Evolutionary conservation across 768 basidiomycete genomes (phyloP).

Genomic region (Mycena haematopus): DNA sequence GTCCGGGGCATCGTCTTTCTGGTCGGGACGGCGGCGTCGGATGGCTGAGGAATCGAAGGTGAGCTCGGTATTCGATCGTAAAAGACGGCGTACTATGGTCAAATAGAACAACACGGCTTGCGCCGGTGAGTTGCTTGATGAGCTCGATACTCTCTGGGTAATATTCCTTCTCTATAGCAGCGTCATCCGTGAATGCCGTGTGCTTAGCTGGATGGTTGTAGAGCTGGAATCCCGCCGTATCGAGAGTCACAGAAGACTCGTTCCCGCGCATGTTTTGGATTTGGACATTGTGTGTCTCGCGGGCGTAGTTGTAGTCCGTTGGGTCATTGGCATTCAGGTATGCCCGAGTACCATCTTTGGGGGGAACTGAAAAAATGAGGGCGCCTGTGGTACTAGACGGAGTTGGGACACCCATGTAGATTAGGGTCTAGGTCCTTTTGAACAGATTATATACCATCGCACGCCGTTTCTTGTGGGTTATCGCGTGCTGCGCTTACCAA

Average conservation of each 20-base stretch:
- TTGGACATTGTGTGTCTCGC: slow-evolving; percentile 37
- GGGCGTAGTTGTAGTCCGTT: slow-evolving; percentile 44
- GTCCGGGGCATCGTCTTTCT: slow-evolving; percentile 40
- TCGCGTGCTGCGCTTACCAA: background rate
- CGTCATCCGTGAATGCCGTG: slow-evolving; percentile 55
- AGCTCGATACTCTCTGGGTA: slow-evolving; percentile 66
- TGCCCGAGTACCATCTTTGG: slow-evolving; percentile 46
- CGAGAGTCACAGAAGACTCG: slow-evolving; percentile 16
- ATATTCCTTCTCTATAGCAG: slow-evolving; percentile 58
- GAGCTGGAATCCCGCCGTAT: slow-evolving; percentile 32
- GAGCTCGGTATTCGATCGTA: background rate
- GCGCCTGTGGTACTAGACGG: slow-evolving; percentile 40
- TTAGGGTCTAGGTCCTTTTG: too few species aligned
- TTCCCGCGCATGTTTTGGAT: slow-evolving; percentile 50
- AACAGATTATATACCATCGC: background rate
- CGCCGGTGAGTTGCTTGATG: slow-evolving; percentile 65
- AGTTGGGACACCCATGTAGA: too few species aligned
- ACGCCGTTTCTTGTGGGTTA: background rate
- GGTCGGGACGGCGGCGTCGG: slow-evolving; percentile 50
- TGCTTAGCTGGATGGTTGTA: slow-evolving; percentile 44
- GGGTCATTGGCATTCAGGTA: slow-evolving; percentile 43
- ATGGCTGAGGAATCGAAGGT: slow-evolving; percentile 39
- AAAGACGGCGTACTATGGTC: slow-evolving; percentile 59
- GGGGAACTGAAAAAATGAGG: slow-evolving; percentile 48
- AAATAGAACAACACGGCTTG: slow-evolving; percentile 64